Evolutionary conservation across 192 early-diverging fungal species (phyloP), one percentile per base, ranked within the genome.

Genomic region (Linnemannia hyalina): DNA sequence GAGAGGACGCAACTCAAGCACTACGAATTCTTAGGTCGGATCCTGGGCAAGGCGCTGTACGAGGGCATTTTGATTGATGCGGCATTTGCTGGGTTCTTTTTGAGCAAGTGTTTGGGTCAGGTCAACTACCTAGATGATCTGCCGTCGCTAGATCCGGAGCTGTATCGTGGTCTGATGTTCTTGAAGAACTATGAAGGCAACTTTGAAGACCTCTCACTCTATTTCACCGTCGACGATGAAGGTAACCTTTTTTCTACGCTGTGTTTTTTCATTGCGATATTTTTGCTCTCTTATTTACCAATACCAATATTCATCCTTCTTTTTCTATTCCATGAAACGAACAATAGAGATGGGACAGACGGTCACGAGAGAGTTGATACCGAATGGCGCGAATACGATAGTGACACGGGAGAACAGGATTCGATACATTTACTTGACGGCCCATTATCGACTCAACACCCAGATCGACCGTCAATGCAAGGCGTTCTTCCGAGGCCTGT

Each of bases 351-450:
- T 91, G 78, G 90, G 88, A 3, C 76, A 80, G 55, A 85, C 83
- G 6, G 68, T 81, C 8, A 89, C 89, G 1, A 88, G 97, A 47
- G 94, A 97, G 46, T 88, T 99, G 63, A 93, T 97, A 47, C 94
- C 95, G 4, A 89, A 91, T 29, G 98, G 98, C 44, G 89, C 93
- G 47, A 82, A 92, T 35, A 92, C 96, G 57, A 89, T 92, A 23
- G 98, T 99, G 0, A 99, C 97, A 1, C 91, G 94, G 29, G 91
- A 94, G 46, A 99, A 99, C 89, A 90, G 96, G 23, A 93, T 97
- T 68, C 90, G 92, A 65, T 99, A 98, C 79, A 95, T 99, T 29
- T 96, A 97, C 79, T 88, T 95, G 20, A 89, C 97, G n/a, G 95
- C 97, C 5, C 93, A 97, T 88, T 97, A 95, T 88, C 94, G 95